Conservation (phyloP, 768 basidiomycete genomes). For the Lactarius hengduanensis region DNA sequence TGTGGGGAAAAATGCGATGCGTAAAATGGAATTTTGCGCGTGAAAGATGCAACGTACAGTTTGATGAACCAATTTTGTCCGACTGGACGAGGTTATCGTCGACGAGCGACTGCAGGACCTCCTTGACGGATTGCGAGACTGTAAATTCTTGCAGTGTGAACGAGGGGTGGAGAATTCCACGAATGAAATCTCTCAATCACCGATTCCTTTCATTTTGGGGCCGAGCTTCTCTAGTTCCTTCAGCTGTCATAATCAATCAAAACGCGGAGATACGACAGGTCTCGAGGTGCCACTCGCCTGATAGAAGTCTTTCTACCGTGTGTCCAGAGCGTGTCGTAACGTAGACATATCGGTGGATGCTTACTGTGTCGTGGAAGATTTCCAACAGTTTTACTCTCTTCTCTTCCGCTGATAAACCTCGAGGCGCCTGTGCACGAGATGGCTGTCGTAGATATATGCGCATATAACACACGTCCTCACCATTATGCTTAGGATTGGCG, state of each 20-base stretch:
- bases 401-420: constrained; percentile 83
- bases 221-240: constrained; percentile 92
- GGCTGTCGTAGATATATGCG: constrained; percentile 9
- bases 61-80: constrained; percentile 94
- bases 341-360: constrained; percentile 6
- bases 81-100: constrained; percentile 82
- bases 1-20: constrained; percentile 37
- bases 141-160: neutral
- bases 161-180: neutral
- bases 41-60: constrained; percentile 57
- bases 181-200: constrained; percentile 41
- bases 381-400: constrained; percentile 87
- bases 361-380: constrained; percentile 90
- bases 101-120: constrained; percentile 82
- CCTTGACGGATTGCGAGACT: constrained; percentile 92
- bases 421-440: constrained; percentile 20
- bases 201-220: constrained; percentile 88
- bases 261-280: neutral
- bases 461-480: constrained; percentile 1
- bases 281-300: constrained; percentile 43
- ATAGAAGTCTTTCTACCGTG: constrained; percentile 74
- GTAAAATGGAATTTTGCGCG: neutral
- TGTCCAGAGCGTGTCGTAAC: neutral
- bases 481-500: constrained; percentile 1
- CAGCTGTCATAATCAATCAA: constrained; percentile 44